These are phyloP conservation scores for Metschnikowia lachancei DNA, from an alignment of 805 yeast species.

Conservation along the genomic window DNA sequence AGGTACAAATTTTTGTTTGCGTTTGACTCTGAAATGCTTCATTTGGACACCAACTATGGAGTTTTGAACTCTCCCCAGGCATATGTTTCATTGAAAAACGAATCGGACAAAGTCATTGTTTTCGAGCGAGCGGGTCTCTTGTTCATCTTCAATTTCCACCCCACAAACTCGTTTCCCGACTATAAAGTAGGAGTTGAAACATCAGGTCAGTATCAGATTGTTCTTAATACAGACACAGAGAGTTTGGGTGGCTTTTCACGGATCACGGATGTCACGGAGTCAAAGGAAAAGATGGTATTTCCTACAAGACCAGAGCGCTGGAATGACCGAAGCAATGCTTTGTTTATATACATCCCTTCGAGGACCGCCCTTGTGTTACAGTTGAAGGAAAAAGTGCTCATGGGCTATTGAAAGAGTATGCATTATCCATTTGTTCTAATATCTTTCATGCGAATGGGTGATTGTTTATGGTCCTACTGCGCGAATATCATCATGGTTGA, in stretches of 20 bases:
- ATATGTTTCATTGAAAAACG: constrained; percentile 84
- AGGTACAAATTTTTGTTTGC: constrained; percentile 73
- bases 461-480: too few relatives aligned
- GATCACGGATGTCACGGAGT: constrained; percentile 38
- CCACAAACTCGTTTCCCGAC: constrained; percentile 75
- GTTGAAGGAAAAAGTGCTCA: constrained; percentile 27
- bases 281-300: constrained; percentile 44
- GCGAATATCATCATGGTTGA: not conserved
- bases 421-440: too few relatives aligned
- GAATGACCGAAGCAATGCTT: constrained; percentile 73
- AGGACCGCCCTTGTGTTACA: constrained; percentile 51
- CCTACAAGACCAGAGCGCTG: constrained; percentile 74
- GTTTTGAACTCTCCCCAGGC: constrained; percentile 73
- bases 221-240: constrained; percentile 68
- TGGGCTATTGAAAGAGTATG: not conserved
- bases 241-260: constrained; percentile 82
- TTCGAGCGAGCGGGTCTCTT: constrained; percentile 84
- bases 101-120: constrained; percentile 81
- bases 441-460: too few relatives aligned
- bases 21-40: constrained; percentile 87
- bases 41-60: constrained; percentile 62
- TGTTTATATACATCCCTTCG: constrained; percentile 80
- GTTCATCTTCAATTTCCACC: constrained; percentile 89
- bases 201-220: constrained; percentile 72
- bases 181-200: constrained; percentile 86